These are phyloP conservation scores for Alternaria sp. DNA, from an alignment of 2,329 filamentous ascomycete genomes.

Conservation along the genomic window DNA sequence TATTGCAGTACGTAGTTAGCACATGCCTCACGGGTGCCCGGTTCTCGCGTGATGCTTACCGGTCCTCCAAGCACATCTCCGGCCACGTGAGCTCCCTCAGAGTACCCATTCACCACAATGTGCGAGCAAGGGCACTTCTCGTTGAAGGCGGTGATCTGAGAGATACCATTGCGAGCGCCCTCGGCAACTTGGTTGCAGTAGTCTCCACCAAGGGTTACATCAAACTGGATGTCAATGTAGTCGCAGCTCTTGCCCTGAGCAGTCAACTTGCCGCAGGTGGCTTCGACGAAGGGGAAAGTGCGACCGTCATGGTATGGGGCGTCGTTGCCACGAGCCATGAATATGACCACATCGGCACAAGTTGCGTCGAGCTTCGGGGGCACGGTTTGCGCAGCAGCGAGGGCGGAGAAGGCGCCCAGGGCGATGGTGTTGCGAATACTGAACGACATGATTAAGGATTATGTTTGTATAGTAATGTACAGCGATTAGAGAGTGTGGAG, in stretches of 20 bases:
- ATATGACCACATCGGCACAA: constrained; percentile 30
- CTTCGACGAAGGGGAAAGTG: constrained; percentile 25
- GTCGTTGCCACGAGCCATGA: constrained; percentile 31
- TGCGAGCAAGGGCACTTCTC: constrained; percentile 60
- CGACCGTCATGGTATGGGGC: constrained; percentile 29
- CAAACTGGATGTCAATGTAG: constrained; percentile 30
- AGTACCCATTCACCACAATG: constrained; percentile 66
- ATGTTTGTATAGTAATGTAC: constrained; percentile 4
- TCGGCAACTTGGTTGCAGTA: constrained; percentile 27
- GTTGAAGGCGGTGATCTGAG: constrained; percentile 61
- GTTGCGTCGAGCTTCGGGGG: constrained; percentile 27
- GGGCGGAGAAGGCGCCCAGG: constrained; percentile 24
- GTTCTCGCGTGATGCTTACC: background rate
- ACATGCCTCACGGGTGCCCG: background rate
- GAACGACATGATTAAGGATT: constrained; percentile 31
- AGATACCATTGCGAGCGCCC: constrained; percentile 25
- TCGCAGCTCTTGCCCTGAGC: constrained; percentile 30
- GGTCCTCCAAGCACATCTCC: constrained; percentile 63
- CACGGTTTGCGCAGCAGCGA: constrained; percentile 28
- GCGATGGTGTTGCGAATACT: constrained; percentile 26
- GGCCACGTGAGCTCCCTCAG: constrained; percentile 64
- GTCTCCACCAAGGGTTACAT: constrained; percentile 17
- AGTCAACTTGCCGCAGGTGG: constrained; percentile 27
- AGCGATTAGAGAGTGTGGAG: background rate
- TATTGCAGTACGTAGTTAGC: background rate